phyloP scores from a whole-genome alignment of 441 rosid genomes.

The Biscutella laevigata region DNA sequence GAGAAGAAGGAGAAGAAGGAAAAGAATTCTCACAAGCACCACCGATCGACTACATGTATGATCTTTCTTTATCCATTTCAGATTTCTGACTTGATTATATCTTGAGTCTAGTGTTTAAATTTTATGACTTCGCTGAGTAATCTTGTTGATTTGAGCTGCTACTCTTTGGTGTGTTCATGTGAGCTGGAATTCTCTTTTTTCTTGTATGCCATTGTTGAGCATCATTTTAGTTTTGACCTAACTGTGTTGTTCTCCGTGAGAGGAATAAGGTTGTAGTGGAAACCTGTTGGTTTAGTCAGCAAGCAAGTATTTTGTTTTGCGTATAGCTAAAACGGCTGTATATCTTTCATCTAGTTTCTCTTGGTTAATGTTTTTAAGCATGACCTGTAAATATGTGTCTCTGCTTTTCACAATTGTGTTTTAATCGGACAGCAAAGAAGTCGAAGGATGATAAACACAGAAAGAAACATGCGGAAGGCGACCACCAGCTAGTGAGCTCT shows the following conservation, averaged over 20 bases:
- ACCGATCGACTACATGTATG: slow-evolving; percentile 52
- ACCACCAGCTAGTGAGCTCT: slow-evolving; percentile 37
- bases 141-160: background rate
- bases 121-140: background rate
- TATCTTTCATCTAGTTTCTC: background rate
- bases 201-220: background rate
- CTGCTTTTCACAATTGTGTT: background rate
- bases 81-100: background rate
- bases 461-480: slow-evolving; percentile 42
- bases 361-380: background rate
- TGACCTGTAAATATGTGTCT: background rate
- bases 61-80: background rate
- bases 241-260: background rate
- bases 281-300: background rate
- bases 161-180: background rate
- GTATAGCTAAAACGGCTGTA: background rate
- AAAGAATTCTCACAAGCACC: slow-evolving; percentile 55
- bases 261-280: background rate
- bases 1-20: slow-evolving; percentile 45
- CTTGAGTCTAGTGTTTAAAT: background rate
- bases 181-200: background rate
- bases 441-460: slow-evolving; percentile 58
- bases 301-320: background rate
- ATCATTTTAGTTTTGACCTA: background rate
- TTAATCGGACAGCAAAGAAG: slow-evolving; percentile 57